Evolutionary conservation across 2,329 filamentous ascomycete species (phyloP).

Genomic region (Fusarium tjaetaba): DNA sequence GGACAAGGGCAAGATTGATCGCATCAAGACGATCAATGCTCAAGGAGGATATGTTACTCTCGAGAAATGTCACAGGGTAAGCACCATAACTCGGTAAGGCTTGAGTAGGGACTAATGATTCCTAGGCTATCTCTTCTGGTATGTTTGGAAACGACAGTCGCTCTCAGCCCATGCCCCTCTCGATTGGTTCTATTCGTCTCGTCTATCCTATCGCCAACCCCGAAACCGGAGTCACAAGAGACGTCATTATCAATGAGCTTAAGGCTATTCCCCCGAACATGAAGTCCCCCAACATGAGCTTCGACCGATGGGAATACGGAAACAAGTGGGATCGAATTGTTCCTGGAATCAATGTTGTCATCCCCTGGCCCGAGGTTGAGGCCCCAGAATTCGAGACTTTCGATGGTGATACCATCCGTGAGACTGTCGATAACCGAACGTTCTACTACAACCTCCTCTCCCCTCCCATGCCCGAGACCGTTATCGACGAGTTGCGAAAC

Average conservation of each 20-base stretch:
- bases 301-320: conserved; percentile 54
- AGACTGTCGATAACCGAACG: conserved; percentile 77
- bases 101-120: neutral
- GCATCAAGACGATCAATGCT: conserved; percentile 67
- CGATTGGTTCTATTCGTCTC: conserved; percentile 79
- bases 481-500: conserved; percentile 87
- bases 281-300: conserved; percentile 54
- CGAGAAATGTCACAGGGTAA: conserved; percentile 71
- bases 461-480: conserved; percentile 79
- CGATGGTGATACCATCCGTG: conserved; percentile 76
- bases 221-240: conserved; percentile 70
- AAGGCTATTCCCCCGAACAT: conserved; percentile 62
- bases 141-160: conserved; percentile 46
- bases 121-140: conserved; percentile 44
- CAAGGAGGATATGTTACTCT: conserved; percentile 68
- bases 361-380: conserved; percentile 77
- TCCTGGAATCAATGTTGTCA: conserved; percentile 74
- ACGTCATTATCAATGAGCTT: conserved; percentile 81
- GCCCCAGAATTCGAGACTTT: conserved; percentile 63
- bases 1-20: conserved; percentile 85
- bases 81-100: conserved; percentile 34
- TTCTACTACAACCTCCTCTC: conserved; percentile 81
- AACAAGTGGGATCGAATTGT: conserved; percentile 67
- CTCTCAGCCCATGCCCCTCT: conserved; percentile 59
- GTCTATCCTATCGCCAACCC: conserved; percentile 79